Evolutionary conservation across 352 stramenopile genomes (phyloP).

Genomic region (Pythium inflatum): DNA sequence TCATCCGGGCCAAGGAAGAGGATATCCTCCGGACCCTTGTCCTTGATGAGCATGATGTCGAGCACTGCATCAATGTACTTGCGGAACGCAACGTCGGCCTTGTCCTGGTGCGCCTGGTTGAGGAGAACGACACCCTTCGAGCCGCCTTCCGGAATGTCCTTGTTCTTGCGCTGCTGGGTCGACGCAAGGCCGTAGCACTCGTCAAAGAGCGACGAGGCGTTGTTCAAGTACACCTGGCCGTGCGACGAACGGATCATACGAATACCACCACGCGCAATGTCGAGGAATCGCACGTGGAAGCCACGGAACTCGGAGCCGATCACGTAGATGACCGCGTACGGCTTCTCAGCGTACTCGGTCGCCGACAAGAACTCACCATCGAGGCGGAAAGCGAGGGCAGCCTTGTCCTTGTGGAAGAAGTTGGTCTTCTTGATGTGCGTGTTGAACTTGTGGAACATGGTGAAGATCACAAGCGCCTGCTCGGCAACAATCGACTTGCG

Average conservation of each 20-base stretch:
- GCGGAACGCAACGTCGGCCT: slow-evolving; percentile 89
- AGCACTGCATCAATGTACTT: slow-evolving; percentile 97
- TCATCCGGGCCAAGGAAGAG: slow-evolving; percentile 98
- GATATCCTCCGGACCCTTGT: slow-evolving; percentile 94
- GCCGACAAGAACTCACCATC: slow-evolving; percentile 75
- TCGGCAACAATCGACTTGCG: slow-evolving; percentile 78
- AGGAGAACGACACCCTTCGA: slow-evolving; percentile 97
- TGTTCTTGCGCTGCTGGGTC: slow-evolving; percentile 99
- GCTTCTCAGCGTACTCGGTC: slow-evolving; percentile 82
- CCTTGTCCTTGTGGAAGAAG: slow-evolving; percentile 85
- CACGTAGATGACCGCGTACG: slow-evolving; percentile 95
- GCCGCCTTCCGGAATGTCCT: slow-evolving; percentile 98
- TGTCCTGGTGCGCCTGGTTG: slow-evolving; percentile 90
- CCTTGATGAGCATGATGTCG: slow-evolving; percentile 96
- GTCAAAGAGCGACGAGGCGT: slow-evolving; percentile 93
- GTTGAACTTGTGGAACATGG: slow-evolving; percentile 87
- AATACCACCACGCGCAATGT: slow-evolving; percentile 96
- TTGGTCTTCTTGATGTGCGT: slow-evolving; percentile 82
- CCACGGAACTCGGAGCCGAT: slow-evolving; percentile 96
- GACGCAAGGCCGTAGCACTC: slow-evolving; percentile 97
- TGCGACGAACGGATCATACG: slow-evolving; percentile 89
- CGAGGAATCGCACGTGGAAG: slow-evolving; percentile 97
- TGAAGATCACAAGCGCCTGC: slow-evolving; percentile 79
- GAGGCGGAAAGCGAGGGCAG: slow-evolving; percentile 72
- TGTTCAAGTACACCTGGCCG: slow-evolving; percentile 91